Evolutionary conservation across 495 filamentous ascomycete genomes (phyloP).

Genomic region (Evansstolkia leycettana): DNA sequence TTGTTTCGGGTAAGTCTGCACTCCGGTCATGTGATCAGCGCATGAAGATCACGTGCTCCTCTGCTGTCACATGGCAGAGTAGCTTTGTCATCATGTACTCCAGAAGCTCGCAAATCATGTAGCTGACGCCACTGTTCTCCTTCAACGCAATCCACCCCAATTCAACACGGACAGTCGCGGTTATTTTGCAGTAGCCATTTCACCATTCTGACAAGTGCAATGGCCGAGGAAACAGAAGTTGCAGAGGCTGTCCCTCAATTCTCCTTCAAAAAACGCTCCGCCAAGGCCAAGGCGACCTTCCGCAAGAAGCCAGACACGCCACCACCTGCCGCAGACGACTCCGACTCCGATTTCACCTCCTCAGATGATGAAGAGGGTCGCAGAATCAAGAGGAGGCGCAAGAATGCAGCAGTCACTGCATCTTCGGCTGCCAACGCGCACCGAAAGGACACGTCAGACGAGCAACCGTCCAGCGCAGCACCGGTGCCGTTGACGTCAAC

Average conservation of each 20-base stretch:
- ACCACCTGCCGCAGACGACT: constrained; percentile 48
- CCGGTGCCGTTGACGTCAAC: constrained; percentile 42
- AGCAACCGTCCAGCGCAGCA: constrained; percentile 44
- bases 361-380: constrained; percentile 63
- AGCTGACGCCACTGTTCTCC: too few relatives aligned
- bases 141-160: too few relatives aligned
- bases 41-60: too few relatives aligned
- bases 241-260: constrained; percentile 11
- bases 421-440: constrained; percentile 32
- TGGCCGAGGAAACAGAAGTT: constrained; percentile 1
- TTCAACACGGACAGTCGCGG: too few relatives aligned
- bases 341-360: constrained; percentile 57
- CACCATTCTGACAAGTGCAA: neutral
- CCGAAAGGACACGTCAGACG: constrained; percentile 30
- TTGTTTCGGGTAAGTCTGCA: too few relatives aligned
- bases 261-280: constrained; percentile 74
- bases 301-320: constrained; percentile 78
- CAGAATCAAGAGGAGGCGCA: constrained; percentile 66
- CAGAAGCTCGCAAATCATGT: too few relatives aligned
- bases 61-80: too few relatives aligned
- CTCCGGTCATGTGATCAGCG: too few relatives aligned
- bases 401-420: constrained; percentile 47
- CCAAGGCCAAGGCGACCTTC: constrained; percentile 62
- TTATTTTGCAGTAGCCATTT: too few relatives aligned
- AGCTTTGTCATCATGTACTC: too few relatives aligned